Evolutionary conservation across 257 asterid genomes (phyloP).

Genomic region (Dorcoceras hygrometricum): DNA sequence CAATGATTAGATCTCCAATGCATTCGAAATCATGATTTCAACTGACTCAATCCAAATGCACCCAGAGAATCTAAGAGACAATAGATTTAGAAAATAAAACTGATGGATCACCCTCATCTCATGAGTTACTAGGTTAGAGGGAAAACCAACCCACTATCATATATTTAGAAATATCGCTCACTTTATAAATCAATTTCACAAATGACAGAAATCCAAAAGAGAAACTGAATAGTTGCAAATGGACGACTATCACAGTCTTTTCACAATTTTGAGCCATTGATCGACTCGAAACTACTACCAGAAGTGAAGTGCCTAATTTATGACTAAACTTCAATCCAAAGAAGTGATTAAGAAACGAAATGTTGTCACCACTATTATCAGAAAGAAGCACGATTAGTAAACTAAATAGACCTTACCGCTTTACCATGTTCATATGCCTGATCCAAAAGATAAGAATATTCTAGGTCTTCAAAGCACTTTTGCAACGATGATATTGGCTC

Average conservation of each 20-base stretch:
- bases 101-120: not conserved
- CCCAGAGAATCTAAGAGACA: not conserved
- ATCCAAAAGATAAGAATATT: conserved; percentile 87
- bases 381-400: conserved; percentile 6
- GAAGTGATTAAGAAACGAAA: not conserved
- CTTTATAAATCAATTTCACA: too few species aligned
- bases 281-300: not conserved
- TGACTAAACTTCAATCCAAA: not conserved
- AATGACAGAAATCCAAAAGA: not conserved
- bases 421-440: conserved; percentile 85
- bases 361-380: not conserved
- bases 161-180: not conserved
- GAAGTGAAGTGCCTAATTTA: not conserved
- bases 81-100: too few species aligned
- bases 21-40: too few species aligned
- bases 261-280: not conserved
- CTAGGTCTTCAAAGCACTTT: conserved; percentile 86
- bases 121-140: not conserved
- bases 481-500: conserved; percentile 92
- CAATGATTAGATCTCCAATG: not conserved
- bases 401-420: conserved; percentile 50
- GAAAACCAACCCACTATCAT: not conserved
- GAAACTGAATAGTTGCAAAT: not conserved
- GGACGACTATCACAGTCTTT: not conserved
- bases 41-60: too few species aligned